Conservation (phyloP, 2,329 filamentous ascomycete species). For the Elsinoe fawcettii region DNA sequence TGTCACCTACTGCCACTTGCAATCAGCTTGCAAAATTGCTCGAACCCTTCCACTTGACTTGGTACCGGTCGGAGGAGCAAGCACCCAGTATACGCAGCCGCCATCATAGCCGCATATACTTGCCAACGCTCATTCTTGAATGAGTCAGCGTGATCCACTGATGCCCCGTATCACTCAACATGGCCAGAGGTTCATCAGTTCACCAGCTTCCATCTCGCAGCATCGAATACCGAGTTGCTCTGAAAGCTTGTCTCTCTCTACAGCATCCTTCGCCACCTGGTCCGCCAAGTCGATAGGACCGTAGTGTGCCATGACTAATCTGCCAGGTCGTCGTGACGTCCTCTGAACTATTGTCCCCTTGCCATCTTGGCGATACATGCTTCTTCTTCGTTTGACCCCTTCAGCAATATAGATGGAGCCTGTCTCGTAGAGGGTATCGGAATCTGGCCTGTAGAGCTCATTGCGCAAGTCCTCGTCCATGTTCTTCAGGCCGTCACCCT, state of each 20-base stretch:
- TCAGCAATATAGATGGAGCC: too few relatives aligned
- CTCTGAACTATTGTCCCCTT: neutral
- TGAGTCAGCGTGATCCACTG: constrained; percentile 13
- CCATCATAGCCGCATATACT: constrained; percentile 8
- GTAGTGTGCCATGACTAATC: constrained; percentile 18
- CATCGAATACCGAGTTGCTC: constrained; percentile 15
- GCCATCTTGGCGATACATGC: neutral
- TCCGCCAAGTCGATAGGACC: constrained; percentile 25
- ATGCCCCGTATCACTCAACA: constrained; percentile 16
- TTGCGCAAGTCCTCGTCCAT: neutral
- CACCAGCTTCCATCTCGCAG: constrained; percentile 17
- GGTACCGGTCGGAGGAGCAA: neutral
- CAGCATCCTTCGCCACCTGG: constrained; percentile 20
- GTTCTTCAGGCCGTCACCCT: neutral
- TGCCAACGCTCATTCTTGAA: constrained; percentile 14
- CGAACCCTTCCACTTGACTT: neutral
- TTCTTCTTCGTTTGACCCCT: neutral
- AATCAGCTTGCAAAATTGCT: neutral
- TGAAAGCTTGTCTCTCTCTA: constrained; percentile 14
- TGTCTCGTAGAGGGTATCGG: too few relatives aligned
- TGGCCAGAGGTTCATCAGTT: constrained; percentile 12
- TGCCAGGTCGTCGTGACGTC: neutral
- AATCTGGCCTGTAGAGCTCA: too few relatives aligned
- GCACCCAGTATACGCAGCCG: neutral
- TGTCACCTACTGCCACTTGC: neutral